A percentile compares a stretch with the other conserved stretches of the same genome.
Conservation (phyloP, 306 rosid genomes). For the Casuarina cunninghamiana region DNA sequence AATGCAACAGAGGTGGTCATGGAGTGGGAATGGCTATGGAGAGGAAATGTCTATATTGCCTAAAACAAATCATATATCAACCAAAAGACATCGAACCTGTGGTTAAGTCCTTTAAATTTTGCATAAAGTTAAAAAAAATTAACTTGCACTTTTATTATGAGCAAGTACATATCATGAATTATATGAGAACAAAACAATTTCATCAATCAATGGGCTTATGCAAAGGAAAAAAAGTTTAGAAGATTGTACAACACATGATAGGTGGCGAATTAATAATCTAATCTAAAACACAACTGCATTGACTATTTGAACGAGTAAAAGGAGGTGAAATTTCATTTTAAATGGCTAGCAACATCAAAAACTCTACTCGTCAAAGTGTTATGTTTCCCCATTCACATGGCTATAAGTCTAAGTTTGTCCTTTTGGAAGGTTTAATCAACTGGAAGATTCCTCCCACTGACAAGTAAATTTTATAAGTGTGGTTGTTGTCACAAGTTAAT, state of each 20-base stretch:
- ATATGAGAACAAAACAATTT: too few relatives aligned
- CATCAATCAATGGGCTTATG: neutral
- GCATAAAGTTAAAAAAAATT: neutral
- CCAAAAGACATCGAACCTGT: neutral
- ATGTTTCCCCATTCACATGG: neutral
- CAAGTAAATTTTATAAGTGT: too few relatives aligned
- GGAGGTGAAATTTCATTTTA: neutral
- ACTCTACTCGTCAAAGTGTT: neutral
- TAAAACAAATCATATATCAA: neutral
- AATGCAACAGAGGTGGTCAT: neutral
- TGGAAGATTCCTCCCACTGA: too few relatives aligned
- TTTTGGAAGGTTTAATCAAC: too few relatives aligned
- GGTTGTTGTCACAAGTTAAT: constrained; percentile 15
- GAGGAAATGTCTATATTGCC: neutral
- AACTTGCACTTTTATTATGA: too few relatives aligned
- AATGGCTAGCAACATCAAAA: neutral
- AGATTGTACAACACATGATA: neutral
- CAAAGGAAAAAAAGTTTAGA: neutral
- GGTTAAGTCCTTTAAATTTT: neutral
- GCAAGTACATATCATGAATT: too few relatives aligned
- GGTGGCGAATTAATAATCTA: neutral
- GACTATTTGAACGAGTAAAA: neutral
- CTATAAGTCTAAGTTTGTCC: too few relatives aligned
- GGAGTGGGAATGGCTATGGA: neutral
- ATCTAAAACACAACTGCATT: neutral